Evolutionary conservation across 2,329 filamentous ascomycete genomes (phyloP), one percentile per base, ranked within the genome.

Genomic region (Podosphaera xanthii): DNA sequence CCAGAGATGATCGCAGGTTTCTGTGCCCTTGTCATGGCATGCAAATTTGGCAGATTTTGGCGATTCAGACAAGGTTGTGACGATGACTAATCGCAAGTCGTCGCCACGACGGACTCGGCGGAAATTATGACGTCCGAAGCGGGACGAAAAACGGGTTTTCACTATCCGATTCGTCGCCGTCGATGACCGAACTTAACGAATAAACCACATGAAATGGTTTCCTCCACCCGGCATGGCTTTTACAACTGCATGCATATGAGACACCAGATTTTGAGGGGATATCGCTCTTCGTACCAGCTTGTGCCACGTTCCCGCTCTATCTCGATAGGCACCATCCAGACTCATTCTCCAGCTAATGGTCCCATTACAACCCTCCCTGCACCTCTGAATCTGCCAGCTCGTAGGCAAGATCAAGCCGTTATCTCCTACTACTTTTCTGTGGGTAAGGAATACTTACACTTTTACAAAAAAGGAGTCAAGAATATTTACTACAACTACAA

Each of bases 391-490:
- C 73, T 87, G 2, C 87, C 87, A 5, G 68, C 70, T 4, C 76
- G 80, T 58, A 69, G 74, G 22, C 67, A 75, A 30, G 66, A 71
- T 6, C 69, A 77, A 36, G 72, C 72, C 35, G 67, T 78, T 59
- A 60, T 63, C 58, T 60, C 59, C 30, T 65, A 69, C 60, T 59
- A 61, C 59, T 57, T 69, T 55, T 34, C 60, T 2, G 61, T 67
- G 7, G 91, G 87, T 62, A 84, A 85, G 69, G 81, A 85, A 58
- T 95, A 94, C 71, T 70, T 85, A 8, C 71, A 71, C 42, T 97
- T 97, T 77, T 97, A 96, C 80, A 94, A 92, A 72, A 77, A 80
- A 0, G 91, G 90, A 22, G 72, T 95, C 38, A 82, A 82, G 67
- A 81, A 84, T 65, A 82, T 94, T 58, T 82, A 81, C 69, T 72